Evolutionary conservation across 23 red algal genomes (phyloP), one percentile per base, ranked within the genome.

Genomic region (Chondrus crispus): DNA sequence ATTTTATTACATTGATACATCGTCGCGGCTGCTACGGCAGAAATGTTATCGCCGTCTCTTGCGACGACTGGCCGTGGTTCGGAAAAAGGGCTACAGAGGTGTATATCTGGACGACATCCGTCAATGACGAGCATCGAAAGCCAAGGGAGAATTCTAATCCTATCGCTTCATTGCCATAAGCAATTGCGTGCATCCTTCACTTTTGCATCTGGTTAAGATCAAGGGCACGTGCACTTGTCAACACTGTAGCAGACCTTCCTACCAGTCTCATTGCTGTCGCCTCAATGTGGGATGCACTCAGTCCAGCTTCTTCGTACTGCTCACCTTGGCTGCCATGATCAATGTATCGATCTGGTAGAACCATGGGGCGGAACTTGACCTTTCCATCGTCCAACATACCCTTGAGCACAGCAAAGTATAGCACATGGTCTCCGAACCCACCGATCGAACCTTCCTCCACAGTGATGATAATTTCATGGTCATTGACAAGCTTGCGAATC

Each of bases 311-410:
- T 44, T 98, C 96, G 63, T 96, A 96, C 48, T 98, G 96, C 81
- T 98, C 83, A 2, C 40, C n/a, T 55, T 98, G 96, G 35, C 81
- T 95, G 2, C 93, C 96, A 28, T 95, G 88, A 40, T 98, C 96
- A 91, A 98, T 98, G 76, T 92, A 98, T 9, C 91, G 78, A 76
- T 98, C 96, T 39, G 96, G 96, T 45, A 98, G 93, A 53, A 98
- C 96, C 90, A 98, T 94, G 3, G 96, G 94, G n/a, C 96, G 58
- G 24, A 98, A 80, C 57, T 80, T 87, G 63, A 95, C 68, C 7
- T 84, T 10, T 4, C 96, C 96, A 49, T 76, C 64, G 64, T 98
- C 96, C 38, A 98, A 55, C 22, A 92, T 49, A 2, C 96, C 96
- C 46, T 95, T 88, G 14, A 96, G 82, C 2, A 87, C 80, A 5